Evolutionary conservation across 2,329 filamentous ascomycete genomes (phyloP).

Genomic region (Phaeosphaeriaceae sp.): DNA sequence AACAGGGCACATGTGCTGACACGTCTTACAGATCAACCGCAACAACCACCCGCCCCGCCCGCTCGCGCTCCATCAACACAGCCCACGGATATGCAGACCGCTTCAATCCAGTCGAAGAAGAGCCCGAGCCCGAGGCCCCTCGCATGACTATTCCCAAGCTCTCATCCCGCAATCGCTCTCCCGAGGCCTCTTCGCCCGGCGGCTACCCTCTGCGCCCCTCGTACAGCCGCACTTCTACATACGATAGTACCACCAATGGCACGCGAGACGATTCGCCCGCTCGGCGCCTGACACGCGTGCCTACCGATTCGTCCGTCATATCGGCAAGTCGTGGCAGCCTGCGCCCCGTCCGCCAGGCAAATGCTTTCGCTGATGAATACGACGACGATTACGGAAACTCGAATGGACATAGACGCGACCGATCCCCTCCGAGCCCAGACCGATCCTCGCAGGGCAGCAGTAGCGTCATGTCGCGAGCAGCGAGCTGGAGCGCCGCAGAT

Average conservation of each 20-base stretch:
- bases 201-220: conserved; percentile 54
- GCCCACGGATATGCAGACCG: conserved; percentile 69
- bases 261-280: conserved; percentile 61
- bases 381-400: conserved; percentile 41
- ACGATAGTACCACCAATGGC: conserved; percentile 63
- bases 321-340: conserved; percentile 56
- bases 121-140: conserved; percentile 58
- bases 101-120: conserved; percentile 64
- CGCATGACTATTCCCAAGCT: conserved; percentile 55
- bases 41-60: conserved; percentile 49
- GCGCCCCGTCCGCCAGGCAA: conserved; percentile 48
- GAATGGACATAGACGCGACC: conserved; percentile 48
- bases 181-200: conserved; percentile 36
- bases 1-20: conserved; percentile 22
- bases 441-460: conserved; percentile 51
- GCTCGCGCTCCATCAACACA: conserved; percentile 66
- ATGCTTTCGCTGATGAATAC: conserved; percentile 45
- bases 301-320: conserved; percentile 62
- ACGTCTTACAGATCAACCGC: conserved; percentile 30
- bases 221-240: conserved; percentile 61
- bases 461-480: conserved; percentile 58
- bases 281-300: conserved; percentile 58
- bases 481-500: conserved; percentile 56
- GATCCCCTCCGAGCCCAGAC: conserved; percentile 61
- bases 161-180: conserved; percentile 53